Evolutionary conservation across 495 filamentous ascomycete species (phyloP).

Genomic region (Lasiosphaeris hirsuta): DNA sequence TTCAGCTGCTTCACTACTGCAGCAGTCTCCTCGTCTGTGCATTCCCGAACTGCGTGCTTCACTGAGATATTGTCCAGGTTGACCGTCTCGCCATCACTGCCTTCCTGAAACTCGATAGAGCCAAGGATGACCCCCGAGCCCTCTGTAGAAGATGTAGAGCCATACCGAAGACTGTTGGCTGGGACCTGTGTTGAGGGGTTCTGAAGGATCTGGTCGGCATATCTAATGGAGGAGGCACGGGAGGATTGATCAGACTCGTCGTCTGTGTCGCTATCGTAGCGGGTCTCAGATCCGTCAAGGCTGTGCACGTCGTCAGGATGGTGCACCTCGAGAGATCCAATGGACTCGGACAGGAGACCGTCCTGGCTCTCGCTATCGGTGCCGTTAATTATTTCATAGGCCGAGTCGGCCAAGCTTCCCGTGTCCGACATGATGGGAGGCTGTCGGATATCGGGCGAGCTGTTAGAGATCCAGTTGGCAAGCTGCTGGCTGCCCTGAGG

Average conservation of each 20-base stretch:
- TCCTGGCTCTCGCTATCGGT: slow-evolving; percentile 43
- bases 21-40: slow-evolving; percentile 50
- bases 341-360: slow-evolving; percentile 49
- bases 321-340: slow-evolving; percentile 47
- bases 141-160: slow-evolving; percentile 12
- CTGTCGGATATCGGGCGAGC: slow-evolving; percentile 48
- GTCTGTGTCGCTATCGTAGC: slow-evolving; percentile 36
- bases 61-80: slow-evolving; percentile 55
- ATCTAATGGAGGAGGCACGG: slow-evolving; percentile 38
- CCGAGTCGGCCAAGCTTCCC: slow-evolving; percentile 50
- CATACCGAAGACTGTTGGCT: slow-evolving; percentile 36
- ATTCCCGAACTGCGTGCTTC: slow-evolving; percentile 60
- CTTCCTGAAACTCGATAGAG: slow-evolving; percentile 61
- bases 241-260: slow-evolving; percentile 45
- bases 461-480: slow-evolving; percentile 50
- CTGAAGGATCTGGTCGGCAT: slow-evolving; percentile 37
- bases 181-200: slow-evolving; percentile 42
- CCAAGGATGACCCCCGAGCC: slow-evolving; percentile 25
- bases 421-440: slow-evolving; percentile 40
- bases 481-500: slow-evolving; percentile 47
- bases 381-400: slow-evolving; percentile 54
- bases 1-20: slow-evolving; percentile 43
- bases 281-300: slow-evolving; percentile 47
- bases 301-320: slow-evolving; percentile 53
- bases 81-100: slow-evolving; percentile 40